Evolutionary conservation across 75 land plant genomes (phyloP).

Genomic region (Pseudotsuga menziesii): DNA sequence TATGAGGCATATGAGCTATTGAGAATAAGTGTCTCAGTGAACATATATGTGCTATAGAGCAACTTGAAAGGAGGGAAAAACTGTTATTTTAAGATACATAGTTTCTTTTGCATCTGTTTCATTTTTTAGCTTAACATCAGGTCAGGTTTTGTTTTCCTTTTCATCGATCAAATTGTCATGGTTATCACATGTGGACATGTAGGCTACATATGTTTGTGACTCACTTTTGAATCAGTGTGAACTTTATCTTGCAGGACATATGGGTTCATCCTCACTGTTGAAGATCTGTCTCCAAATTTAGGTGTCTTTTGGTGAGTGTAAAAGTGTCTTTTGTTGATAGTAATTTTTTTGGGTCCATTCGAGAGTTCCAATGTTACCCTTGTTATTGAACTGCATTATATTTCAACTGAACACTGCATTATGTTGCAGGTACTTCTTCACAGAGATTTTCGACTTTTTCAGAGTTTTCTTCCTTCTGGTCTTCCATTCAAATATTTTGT

Average conservation of each 20-base stretch:
- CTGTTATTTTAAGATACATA: background rate
- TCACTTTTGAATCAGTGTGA: background rate
- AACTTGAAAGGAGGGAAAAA: background rate
- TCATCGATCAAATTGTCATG: background rate
- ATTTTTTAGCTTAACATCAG: background rate
- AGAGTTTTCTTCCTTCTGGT: constrained; percentile 83
- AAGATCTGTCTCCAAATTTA: constrained; percentile 86
- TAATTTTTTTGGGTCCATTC: background rate
- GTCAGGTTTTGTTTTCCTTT: background rate
- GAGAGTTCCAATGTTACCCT: background rate
- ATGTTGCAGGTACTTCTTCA: constrained; percentile 68
- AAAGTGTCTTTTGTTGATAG: background rate
- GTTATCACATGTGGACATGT: background rate
- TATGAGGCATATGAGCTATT: background rate
- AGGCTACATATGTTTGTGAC: background rate
- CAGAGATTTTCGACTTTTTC: constrained; percentile 92
- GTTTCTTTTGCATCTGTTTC: background rate
- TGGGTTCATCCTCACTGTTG: constrained; percentile 78
- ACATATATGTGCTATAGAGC: background rate
- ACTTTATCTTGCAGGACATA: constrained; percentile 70
- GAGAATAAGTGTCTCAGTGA: background rate
- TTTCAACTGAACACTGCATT: background rate
- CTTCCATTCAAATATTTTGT: constrained; percentile 82
- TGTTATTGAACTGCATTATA: background rate
- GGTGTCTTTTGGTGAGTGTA: constrained; percentile 75